Conservation (phyloP, 202 grass and related monocot species). For the Schoenoplectus tabernaemontani region DNA sequence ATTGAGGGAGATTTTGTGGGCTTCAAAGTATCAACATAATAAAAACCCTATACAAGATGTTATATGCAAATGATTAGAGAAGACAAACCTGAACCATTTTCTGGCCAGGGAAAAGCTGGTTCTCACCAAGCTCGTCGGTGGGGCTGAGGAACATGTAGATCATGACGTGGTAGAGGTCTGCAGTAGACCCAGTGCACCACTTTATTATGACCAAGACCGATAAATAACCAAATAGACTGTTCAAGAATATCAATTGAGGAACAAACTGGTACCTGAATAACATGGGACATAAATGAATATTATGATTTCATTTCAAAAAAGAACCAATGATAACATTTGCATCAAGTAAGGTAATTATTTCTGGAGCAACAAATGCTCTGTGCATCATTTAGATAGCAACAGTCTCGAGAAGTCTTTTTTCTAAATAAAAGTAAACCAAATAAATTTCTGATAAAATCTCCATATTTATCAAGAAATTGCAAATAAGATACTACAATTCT, state of each 20-base stretch:
- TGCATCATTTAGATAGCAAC: background rate
- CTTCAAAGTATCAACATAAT: background rate
- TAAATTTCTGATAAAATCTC: background rate
- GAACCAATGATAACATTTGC: background rate
- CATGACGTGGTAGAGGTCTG: constrained; percentile 93
- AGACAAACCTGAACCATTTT: constrained; percentile 70
- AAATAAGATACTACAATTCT: background rate
- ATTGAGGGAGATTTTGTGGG: background rate
- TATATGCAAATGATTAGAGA: constrained; percentile 10
- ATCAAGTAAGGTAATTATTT: constrained; percentile 11
- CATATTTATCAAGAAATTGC: background rate
- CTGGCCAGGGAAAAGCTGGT: constrained; percentile 84
- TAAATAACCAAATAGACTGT: constrained; percentile 89
- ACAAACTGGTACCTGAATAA: constrained; percentile 70
- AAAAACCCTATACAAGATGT: background rate
- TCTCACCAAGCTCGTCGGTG: constrained; percentile 78
- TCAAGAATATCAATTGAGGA: constrained; percentile 91
- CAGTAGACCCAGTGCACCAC: constrained; percentile 89
- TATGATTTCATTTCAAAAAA: constrained; percentile 20
- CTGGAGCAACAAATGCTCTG: background rate
- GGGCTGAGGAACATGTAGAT: constrained; percentile 99
- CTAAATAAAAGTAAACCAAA: background rate
- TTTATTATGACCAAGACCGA: constrained; percentile 81
- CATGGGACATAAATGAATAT: background rate
- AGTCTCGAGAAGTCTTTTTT: background rate